Conservation (phyloP, 192 early-diverging fungal genomes). For the Coemansia sp. region DNA sequence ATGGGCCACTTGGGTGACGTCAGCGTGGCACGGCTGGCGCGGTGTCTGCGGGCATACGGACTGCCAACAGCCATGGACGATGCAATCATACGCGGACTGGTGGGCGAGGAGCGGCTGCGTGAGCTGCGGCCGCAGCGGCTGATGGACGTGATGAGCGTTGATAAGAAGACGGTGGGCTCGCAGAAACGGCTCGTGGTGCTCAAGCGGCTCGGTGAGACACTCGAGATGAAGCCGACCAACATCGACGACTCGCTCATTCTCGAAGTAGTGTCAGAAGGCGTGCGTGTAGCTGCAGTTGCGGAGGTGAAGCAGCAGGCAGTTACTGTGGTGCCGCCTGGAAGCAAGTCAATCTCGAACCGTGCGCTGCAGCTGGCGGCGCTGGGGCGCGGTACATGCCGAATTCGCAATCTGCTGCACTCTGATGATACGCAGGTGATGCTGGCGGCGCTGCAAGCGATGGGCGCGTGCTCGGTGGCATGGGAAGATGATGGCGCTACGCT, state of each 20-base stretch:
- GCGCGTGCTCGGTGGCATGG: conserved; percentile 83
- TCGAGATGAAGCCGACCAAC: conserved; percentile 77
- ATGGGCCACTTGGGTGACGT: conserved; percentile 85
- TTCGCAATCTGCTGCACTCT: conserved; percentile 89
- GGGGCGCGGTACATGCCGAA: conserved; percentile 73
- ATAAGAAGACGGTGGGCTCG: conserved; percentile 94
- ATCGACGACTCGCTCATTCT: conserved; percentile 83
- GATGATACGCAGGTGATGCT: conserved; percentile 99
- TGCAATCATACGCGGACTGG: conserved; percentile 63
- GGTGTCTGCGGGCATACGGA: conserved; percentile 83
- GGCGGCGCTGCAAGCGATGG: conserved; percentile 83
- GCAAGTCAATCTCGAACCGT: conserved; percentile 98
- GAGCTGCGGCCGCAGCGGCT: conserved; percentile 72
- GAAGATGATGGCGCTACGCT: conserved; percentile 90
- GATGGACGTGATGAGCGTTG: conserved; percentile 89
- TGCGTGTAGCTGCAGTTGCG: conserved; percentile 64
- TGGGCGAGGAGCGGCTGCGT: conserved; percentile 63
- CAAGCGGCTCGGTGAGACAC: conserved; percentile 76
- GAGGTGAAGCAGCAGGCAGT: conserved; percentile 9
- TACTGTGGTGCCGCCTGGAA: conserved; percentile 75
- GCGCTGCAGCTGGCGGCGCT: conserved; percentile 89
- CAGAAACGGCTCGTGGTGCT: conserved; percentile 91
- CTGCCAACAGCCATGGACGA: conserved; percentile 86
- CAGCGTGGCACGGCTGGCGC: conserved; percentile 77
- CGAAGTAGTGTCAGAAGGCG: conserved; percentile 76